Base-by-base conservation (phyloP, 129 eudicot species). In the Artemisia tridentata region DNA sequence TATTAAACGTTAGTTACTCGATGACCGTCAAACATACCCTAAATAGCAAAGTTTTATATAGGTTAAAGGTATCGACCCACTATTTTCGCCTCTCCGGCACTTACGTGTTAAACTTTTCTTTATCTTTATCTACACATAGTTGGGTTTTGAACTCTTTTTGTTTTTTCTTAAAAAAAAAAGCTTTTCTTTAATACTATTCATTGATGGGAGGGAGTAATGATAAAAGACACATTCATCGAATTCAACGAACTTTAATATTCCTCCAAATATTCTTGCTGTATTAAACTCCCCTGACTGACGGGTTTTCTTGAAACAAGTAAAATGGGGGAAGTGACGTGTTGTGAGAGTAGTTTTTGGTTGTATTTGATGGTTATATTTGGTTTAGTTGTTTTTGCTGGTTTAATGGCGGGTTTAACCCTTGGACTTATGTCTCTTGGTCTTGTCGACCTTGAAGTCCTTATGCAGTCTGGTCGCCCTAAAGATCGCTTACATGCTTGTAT, bases 391-490 rank as follows among this genome's bases (percentile, higher is more conserved):
- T 93, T 93, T 82, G 98, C 98, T 53, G 98, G 98, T 19, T 78
- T 93, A 10, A 93, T 93, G 98, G 98, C 98, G 3, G 98, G 98
- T 49, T 78, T 93, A 0, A 93, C 97, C 7, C 96, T 93, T 16
- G 97, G 98, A 1, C 91, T 93, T 63, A 93, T 93, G 98, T 93
- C 98, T 13, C 86, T 93, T 43, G 97, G 98, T 19, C 96, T 89
- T 72, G 97, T 93, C 41, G 98, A 89, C 88, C 98, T 93, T 68
- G 98, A 93, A 81, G 98, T 93, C 53, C 91, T 93, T 72, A 93
- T 87, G 83, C 89, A 85, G 73, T 87, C 98, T 29, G 98, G 98
- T 29, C 87, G 96, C 54, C 90, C 98, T 9, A 76, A 78, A 61
- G 97, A 93, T 89, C 95, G 98, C 64, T 38, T 60, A 8, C 90